Percentiles rank a stretch among this genome's conserved stretches.
phyloP scores from a whole-genome alignment of 148 eudicot genomes.

The Rhododendron ovatum region DNA sequence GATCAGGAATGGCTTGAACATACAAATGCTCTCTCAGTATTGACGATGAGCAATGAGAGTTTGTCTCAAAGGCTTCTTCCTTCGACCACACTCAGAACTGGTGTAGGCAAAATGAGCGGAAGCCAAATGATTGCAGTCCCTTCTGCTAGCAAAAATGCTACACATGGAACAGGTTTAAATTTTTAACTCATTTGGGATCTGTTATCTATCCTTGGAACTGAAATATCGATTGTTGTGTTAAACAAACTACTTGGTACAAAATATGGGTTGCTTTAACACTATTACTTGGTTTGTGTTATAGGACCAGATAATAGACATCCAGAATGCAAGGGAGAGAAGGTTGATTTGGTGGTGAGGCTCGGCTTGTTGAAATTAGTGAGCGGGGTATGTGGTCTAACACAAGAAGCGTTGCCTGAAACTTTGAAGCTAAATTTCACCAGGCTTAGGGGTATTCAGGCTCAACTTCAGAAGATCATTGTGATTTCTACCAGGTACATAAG shows the following conservation, averaged over 20 bases:
- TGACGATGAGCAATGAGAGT: slow-evolving; percentile 28
- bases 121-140: slow-evolving; percentile 17
- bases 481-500: slow-evolving; percentile 37
- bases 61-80: slow-evolving; percentile 41
- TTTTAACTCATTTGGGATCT: not conserved
- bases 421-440: slow-evolving; percentile 40
- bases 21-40: slow-evolving; percentile 28
- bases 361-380: slow-evolving; percentile 47
- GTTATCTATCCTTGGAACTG: not conserved
- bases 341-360: slow-evolving; percentile 45
- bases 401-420: slow-evolving; percentile 45
- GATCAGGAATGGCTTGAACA: slow-evolving; percentile 82
- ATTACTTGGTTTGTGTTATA: not conserved
- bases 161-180: slow-evolving; percentile 23
- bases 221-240: not conserved
- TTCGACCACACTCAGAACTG: slow-evolving; percentile 65
- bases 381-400: slow-evolving; percentile 36
- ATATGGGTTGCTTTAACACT: not conserved
- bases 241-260: not conserved
- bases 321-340: slow-evolving; percentile 53
- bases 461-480: slow-evolving; percentile 50
- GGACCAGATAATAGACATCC: slow-evolving; percentile 23
- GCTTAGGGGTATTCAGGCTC: slow-evolving; percentile 44
- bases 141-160: slow-evolving; percentile 8
- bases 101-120: slow-evolving; percentile 39